Base-by-base conservation (phyloP, 805 yeast genomes). In the Debaryomyces maramus region DNA sequence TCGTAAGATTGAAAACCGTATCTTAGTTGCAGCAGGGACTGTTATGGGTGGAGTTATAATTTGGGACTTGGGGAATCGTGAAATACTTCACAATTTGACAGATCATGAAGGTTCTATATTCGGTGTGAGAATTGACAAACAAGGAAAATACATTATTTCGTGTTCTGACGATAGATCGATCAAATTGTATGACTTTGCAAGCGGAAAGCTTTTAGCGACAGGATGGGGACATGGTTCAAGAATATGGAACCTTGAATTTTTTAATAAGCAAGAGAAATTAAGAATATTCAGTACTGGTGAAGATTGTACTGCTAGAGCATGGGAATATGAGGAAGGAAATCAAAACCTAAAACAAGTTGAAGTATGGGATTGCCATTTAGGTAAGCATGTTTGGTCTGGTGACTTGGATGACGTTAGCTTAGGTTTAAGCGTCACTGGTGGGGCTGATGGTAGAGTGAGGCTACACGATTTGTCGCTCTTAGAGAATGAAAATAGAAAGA, bases 201-300 rank as follows among this genome's bases (percentile, higher is more conserved):
- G 76, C 1, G 91, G 95, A 1, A 51, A 63, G 8, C 61, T 80
- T 23, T 50, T 85, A 28, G 85, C 91, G 1, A 77, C 81, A 19
- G 97, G 96, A 0, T 93, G 97, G 97, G 99, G 98, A 10, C 99
- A 93, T 57, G 83, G 85, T 1, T 91, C 98, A 0, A 77, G 99
- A 56, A 90, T 93, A 29, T 93, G 99, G 99, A 75, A 77, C 31
- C 65, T 91, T 32, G 72, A 71, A 36, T 87, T 88, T 55, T 75
- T 67, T 42, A 42, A 45, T 3, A 40, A 44, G n/a, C 48, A 55
- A 48, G 26, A 39, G 11, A 19, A 34, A 3, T 40, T 56, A 2
- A 49, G 37, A 23, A 66, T 88, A 11, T 80, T 95, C 59, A 80
- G 82, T 18, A 82, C 95, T 5, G 99, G 75, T 5, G 75, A 93